Percentiles rank a stretch among this genome's conserved stretches.
Evolutionary conservation across 768 basidiomycete species (phyloP).

Genomic region (Tricholoma saponaceum): DNA sequence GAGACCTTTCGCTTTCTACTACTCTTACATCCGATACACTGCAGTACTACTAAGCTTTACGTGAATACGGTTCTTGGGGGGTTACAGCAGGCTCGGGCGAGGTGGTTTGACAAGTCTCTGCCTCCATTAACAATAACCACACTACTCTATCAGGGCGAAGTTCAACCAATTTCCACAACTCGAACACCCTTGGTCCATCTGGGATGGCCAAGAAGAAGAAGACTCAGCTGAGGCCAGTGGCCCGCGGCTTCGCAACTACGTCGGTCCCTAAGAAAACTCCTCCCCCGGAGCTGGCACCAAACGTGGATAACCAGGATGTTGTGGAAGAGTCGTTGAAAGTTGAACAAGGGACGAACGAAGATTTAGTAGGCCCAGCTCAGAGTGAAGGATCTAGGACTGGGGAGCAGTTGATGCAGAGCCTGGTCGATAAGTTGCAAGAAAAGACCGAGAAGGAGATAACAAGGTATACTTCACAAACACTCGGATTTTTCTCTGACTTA

Average conservation of each 20-base stretch:
- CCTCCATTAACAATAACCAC: neutral
- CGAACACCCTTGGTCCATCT: conserved; percentile 15
- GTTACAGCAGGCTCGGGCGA: neutral
- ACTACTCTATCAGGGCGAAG: neutral
- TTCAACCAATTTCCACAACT: neutral
- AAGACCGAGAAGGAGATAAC: conserved; percentile 84
- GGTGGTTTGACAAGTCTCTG: conserved; percentile 1
- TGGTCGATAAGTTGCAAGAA: conserved; percentile 83
- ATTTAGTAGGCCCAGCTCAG: conserved; percentile 7
- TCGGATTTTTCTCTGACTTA: neutral
- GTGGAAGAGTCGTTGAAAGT: conserved; percentile 6
- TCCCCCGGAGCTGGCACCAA: conserved; percentile 19
- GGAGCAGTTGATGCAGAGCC: conserved; percentile 58
- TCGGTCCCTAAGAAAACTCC: conserved; percentile 76
- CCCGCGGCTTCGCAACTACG: conserved; percentile 76
- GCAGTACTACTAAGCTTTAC: conserved; percentile 10
- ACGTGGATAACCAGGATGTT: conserved; percentile 18
- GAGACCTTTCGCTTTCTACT: conserved; percentile 5
- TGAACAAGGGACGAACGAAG: neutral
- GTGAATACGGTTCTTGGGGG: conserved; percentile 2
- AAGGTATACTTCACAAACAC: conserved; percentile 40
- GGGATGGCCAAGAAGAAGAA: conserved; percentile 85
- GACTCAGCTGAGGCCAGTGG: conserved; percentile 69
- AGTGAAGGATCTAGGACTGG: conserved; percentile 33
- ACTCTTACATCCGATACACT: conserved; percentile 8